Conservation (phyloP, 2,329 filamentous ascomycete genomes). For the Penicillium digitatum region DNA sequence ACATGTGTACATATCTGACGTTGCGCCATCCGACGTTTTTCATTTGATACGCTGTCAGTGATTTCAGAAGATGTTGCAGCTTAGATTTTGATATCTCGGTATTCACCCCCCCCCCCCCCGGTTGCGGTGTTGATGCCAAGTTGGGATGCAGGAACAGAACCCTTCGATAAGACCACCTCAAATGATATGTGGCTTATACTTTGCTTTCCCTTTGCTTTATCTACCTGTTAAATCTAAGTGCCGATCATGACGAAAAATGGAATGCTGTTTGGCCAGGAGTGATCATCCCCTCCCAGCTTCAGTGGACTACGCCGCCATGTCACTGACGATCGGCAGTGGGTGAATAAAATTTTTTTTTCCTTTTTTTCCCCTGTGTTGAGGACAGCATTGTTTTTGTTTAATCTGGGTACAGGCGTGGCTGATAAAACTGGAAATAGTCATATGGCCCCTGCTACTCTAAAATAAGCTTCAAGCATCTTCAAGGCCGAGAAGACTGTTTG, state of each 20-base stretch:
- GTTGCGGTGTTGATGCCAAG: slow-evolving; percentile 1
- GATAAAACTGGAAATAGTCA: not conserved
- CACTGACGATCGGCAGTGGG: not conserved
- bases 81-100: not conserved
- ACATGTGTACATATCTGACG: not conserved
- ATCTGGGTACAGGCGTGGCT: not conserved
- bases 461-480: not conserved
- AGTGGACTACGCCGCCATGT: not conserved
- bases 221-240: not conserved
- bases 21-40: not conserved
- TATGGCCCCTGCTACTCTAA: not conserved
- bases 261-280: slow-evolving; percentile 3
- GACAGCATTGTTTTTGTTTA: not conserved
- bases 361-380: not conserved
- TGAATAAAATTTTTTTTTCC: not conserved
- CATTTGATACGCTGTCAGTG: not conserved
- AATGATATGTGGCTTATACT: not conserved
- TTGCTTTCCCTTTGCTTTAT: not conserved
- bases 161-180: not conserved
- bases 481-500: not conserved
- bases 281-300: slow-evolving; percentile 1
- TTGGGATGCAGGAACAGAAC: slow-evolving; percentile 1
- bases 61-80: not conserved
- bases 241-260: slow-evolving; percentile 6
- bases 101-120: not conserved